phyloP scores from a whole-genome alignment of 2,329 filamentous ascomycete genomes.

The Colletotrichum scovillei region DNA sequence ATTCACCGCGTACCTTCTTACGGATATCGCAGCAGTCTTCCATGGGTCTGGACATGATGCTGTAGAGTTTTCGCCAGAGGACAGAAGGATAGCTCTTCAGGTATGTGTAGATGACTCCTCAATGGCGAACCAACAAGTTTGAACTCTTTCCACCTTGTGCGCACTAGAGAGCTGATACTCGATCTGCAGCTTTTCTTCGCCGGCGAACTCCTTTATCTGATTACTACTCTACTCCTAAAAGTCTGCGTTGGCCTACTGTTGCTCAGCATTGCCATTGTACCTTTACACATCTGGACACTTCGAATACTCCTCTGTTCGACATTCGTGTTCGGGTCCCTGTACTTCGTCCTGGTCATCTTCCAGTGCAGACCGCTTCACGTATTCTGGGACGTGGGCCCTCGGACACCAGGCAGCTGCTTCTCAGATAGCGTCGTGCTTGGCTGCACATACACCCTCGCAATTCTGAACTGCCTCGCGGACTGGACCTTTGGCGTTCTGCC shows the following conservation, averaged over 20 bases:
- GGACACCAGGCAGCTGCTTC: slow-evolving; percentile 44
- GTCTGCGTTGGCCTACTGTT: slow-evolving; percentile 54
- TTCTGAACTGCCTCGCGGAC: slow-evolving; percentile 49
- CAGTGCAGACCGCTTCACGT: slow-evolving; percentile 51
- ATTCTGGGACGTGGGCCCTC: slow-evolving; percentile 48
- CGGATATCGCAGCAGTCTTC: slow-evolving; percentile 37
- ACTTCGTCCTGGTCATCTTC: slow-evolving; percentile 53
- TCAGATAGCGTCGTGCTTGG: slow-evolving; percentile 39
- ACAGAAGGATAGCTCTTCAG: slow-evolving; percentile 42
- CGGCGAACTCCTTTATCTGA: slow-evolving; percentile 51
- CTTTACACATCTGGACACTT: slow-evolving; percentile 47
- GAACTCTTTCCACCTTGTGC: neutral
- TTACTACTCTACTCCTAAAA: slow-evolving; percentile 44
- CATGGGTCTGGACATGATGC: slow-evolving; percentile 41
- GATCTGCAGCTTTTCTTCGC: slow-evolving; percentile 47
- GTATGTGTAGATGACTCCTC: slow-evolving; percentile 21
- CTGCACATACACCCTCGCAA: slow-evolving; percentile 50
- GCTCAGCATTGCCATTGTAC: slow-evolving; percentile 51
- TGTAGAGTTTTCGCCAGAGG: slow-evolving; percentile 28
- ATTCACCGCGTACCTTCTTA: slow-evolving; percentile 38
- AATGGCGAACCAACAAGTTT: neutral
- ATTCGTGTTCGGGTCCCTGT: slow-evolving; percentile 47
- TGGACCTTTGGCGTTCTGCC: slow-evolving; percentile 53
- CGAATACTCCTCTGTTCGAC: slow-evolving; percentile 48
- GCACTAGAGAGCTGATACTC: too few relatives aligned